Conservation (phyloP, 768 basidiomycete species). For the Rubroboletus pulcherrimus region DNA sequence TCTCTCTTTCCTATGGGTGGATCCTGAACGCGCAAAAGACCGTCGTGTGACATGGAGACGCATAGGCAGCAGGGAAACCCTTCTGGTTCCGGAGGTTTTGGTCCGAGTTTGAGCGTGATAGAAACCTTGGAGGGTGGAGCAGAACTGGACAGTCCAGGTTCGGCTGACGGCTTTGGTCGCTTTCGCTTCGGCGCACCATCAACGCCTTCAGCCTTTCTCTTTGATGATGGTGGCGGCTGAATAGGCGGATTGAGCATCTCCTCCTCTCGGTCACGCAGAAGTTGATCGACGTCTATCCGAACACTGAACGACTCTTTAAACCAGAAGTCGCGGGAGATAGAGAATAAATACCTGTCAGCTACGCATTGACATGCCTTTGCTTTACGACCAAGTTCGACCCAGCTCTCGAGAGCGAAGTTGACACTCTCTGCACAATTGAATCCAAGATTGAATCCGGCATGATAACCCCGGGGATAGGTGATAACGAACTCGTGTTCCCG, state of each 20-base stretch:
- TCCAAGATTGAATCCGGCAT: constrained; percentile 94
- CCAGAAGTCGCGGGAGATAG: neutral
- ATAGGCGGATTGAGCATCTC: constrained; percentile 32
- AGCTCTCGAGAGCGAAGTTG: constrained; percentile 93
- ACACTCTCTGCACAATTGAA: constrained; percentile 97
- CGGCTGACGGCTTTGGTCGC: constrained; percentile 18
- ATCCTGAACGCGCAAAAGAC: constrained; percentile 63
- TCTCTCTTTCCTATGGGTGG: constrained; percentile 58
- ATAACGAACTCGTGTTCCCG: constrained; percentile 95
- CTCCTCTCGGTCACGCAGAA: constrained; percentile 62
- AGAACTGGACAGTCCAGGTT: constrained; percentile 7
- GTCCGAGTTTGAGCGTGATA: constrained; percentile 65
- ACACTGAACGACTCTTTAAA: constrained; percentile 52
- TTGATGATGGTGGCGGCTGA: constrained; percentile 23
- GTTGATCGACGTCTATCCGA: constrained; percentile 87
- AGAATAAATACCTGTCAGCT: constrained; percentile 56
- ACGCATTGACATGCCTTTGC: constrained; percentile 77
- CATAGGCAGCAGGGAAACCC: constrained; percentile 68
- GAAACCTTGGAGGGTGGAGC: constrained; percentile 38
- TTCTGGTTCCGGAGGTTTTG: constrained; percentile 53
- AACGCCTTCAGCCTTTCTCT: constrained; percentile 37
- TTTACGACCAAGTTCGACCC: constrained; percentile 82
- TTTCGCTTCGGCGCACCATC: constrained; percentile 29
- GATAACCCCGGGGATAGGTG: constrained; percentile 92
- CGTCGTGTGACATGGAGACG: constrained; percentile 48